Conservation (phyloP, 2,329 filamentous ascomycete species). For the Talaromyces marneffei region DNA sequence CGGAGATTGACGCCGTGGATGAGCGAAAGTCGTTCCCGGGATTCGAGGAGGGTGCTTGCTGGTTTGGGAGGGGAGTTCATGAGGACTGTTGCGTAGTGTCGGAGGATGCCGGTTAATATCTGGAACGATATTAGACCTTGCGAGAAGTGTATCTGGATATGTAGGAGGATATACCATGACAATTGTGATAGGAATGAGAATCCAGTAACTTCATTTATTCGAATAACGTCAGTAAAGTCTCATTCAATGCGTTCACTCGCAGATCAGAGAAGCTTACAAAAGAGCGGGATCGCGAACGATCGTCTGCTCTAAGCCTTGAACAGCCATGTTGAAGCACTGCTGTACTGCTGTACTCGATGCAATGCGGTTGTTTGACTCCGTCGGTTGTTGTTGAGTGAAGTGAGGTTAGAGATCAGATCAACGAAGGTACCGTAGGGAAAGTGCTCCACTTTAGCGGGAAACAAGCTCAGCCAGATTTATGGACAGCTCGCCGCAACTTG, state of each 20-base stretch:
- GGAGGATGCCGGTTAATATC: slow-evolving; percentile 89
- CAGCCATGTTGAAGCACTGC: slow-evolving; percentile 58
- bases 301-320: slow-evolving; percentile 75
- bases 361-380: neutral
- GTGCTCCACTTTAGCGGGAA: neutral
- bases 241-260: neutral
- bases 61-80: slow-evolving; percentile 80
- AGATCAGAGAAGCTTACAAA: slow-evolving; percentile 62
- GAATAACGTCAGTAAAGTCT: slow-evolving; percentile 12
- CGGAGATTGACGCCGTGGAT: slow-evolving; percentile 80
- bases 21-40: slow-evolving; percentile 77
- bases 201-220: slow-evolving; percentile 80
- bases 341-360: neutral
- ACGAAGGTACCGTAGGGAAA: neutral
- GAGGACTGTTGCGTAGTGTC: slow-evolving; percentile 92
- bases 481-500: slow-evolving; percentile 14
- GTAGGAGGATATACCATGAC: slow-evolving; percentile 65
- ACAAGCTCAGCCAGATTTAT: neutral
- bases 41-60: slow-evolving; percentile 54
- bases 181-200: slow-evolving; percentile 90
- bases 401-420: neutral
- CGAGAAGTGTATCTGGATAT: slow-evolving; percentile 6
- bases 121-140: slow-evolving; percentile 27
- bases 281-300: slow-evolving; percentile 98
- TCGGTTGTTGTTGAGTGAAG: neutral